Percentiles rank a stretch among this genome's conserved stretches.
Evolutionary conservation across 1,284 basidiomycete species (phyloP).

Genomic region (Malassezia globosa): DNA sequence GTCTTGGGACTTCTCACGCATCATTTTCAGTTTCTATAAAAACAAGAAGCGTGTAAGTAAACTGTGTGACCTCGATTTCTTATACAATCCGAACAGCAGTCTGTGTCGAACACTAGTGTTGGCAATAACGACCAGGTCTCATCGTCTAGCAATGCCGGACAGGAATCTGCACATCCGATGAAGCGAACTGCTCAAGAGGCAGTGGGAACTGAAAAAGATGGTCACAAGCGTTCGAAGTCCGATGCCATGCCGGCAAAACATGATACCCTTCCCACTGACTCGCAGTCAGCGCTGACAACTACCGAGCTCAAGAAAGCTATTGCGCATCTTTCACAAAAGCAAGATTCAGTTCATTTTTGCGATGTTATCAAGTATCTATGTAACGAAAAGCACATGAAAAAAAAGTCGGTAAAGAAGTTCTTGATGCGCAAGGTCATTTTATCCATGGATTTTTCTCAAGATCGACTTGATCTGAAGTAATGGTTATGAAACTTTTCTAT

Average conservation of each 20-base stretch:
- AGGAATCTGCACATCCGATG: background rate
- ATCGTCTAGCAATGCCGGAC: too few relatives aligned
- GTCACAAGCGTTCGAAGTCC: background rate
- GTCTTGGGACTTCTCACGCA: too few relatives aligned
- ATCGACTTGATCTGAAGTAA: too few relatives aligned
- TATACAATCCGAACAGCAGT: too few relatives aligned
- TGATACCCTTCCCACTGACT: background rate
- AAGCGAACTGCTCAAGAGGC: background rate
- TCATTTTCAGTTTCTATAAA: slow-evolving; percentile 13
- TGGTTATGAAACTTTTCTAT: too few relatives aligned
- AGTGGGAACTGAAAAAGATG: background rate
- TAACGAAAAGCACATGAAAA: background rate
- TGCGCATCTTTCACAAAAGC: background rate
- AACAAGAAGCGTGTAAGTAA: slow-evolving; percentile 8
- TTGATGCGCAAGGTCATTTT: background rate
- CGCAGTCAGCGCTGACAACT: background rate
- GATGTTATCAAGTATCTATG: background rate
- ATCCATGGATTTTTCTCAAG: too few relatives aligned
- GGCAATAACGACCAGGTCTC: too few relatives aligned
- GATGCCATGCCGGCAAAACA: background rate
- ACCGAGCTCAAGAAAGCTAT: background rate
- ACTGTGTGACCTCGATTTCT: too few relatives aligned
- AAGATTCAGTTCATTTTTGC: background rate
- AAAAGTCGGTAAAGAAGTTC: background rate
- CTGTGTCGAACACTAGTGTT: too few relatives aligned